These are phyloP conservation scores for Cryptococcus sp. DNA, from an alignment of 1,284 basidiomycete genomes.

Conservation along the genomic window DNA sequence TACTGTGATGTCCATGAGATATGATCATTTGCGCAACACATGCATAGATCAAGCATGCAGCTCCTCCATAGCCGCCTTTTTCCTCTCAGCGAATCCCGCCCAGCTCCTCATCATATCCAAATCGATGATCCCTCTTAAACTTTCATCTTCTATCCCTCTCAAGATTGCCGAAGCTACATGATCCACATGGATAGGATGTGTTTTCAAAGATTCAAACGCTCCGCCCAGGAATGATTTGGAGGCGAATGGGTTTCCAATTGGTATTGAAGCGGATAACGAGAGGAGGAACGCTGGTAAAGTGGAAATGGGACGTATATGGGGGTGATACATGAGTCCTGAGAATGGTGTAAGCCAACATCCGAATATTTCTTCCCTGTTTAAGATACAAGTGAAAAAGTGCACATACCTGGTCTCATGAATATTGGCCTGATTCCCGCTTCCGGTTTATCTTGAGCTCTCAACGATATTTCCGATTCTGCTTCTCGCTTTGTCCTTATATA, in stretches of 20 bases:
- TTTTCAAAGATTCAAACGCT: conserved; percentile 61
- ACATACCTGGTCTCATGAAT: conserved; percentile 78
- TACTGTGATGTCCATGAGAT: too few relatives aligned
- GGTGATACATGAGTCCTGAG: conserved; percentile 88
- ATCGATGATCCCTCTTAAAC: conserved; percentile 63
- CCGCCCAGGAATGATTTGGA: conserved; percentile 36
- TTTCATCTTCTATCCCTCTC: conserved; percentile 40
- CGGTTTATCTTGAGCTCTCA: conserved; percentile 14
- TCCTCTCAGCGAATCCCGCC: conserved; percentile 29
- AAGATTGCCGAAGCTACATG: conserved; percentile 81
- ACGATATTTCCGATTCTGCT: conserved; percentile 66
- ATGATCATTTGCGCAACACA: not conserved
- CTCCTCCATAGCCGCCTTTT: not conserved
- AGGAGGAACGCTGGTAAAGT: conserved; percentile 80
- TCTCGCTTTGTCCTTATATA: conserved; percentile 89
- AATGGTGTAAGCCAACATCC: not conserved
- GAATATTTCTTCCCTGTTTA: not conserved
- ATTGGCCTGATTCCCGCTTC: conserved; percentile 55
- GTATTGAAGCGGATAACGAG: conserved; percentile 69
- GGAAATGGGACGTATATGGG: conserved; percentile 80
- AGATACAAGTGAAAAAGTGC: not conserved
- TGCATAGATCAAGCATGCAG: not conserved
- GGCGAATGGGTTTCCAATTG: conserved; percentile 54
- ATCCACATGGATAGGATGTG: conserved; percentile 90
- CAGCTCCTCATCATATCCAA: conserved; percentile 64